These are phyloP conservation scores for Heliamphora pulchella DNA, from an alignment of 179 eudicot species.

Conservation along the genomic window DNA sequence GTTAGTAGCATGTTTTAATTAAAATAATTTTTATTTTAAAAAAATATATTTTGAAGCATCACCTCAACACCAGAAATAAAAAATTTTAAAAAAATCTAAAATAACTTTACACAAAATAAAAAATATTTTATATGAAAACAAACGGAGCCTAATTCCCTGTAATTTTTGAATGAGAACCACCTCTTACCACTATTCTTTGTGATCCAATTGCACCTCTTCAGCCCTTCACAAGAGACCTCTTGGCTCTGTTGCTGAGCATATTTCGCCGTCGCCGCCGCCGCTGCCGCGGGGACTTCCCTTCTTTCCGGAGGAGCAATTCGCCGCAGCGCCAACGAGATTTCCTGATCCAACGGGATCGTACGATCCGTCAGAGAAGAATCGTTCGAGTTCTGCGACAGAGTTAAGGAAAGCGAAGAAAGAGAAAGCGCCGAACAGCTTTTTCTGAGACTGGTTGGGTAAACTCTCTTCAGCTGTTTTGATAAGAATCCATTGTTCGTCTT, in stretches of 20 bases:
- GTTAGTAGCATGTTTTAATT: too few species aligned
- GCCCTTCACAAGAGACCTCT: conserved; percentile 20
- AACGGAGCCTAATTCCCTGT: too few species aligned
- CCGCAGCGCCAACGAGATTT: conserved; percentile 46
- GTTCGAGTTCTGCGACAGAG: conserved; percentile 63
- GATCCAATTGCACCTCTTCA: conserved; percentile 88
- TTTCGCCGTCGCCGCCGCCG: conserved; percentile 16
- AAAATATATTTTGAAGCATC: too few species aligned
- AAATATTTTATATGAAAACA: too few species aligned
- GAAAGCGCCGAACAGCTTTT: conserved; percentile 65
- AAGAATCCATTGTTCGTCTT: conserved; percentile 39
- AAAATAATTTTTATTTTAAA: too few species aligned
- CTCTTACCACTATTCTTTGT: conserved; percentile 74
- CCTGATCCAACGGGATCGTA: conserved; percentile 55
- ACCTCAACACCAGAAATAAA: too few species aligned
- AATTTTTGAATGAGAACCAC: neutral
- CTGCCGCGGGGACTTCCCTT: conserved; percentile 21
- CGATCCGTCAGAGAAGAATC: conserved; percentile 57
- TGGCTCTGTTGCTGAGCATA: conserved; percentile 10
- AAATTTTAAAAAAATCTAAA: too few species aligned
- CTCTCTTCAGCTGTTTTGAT: conserved; percentile 61
- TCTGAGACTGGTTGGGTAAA: conserved; percentile 64
- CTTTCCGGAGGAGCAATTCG: conserved; percentile 30
- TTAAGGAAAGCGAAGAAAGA: conserved; percentile 56
- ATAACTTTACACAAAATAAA: too few species aligned